These are phyloP conservation scores for Xylariaceae sp. DNA, from an alignment of 2,329 filamentous ascomycete genomes.

Conservation along the genomic window DNA sequence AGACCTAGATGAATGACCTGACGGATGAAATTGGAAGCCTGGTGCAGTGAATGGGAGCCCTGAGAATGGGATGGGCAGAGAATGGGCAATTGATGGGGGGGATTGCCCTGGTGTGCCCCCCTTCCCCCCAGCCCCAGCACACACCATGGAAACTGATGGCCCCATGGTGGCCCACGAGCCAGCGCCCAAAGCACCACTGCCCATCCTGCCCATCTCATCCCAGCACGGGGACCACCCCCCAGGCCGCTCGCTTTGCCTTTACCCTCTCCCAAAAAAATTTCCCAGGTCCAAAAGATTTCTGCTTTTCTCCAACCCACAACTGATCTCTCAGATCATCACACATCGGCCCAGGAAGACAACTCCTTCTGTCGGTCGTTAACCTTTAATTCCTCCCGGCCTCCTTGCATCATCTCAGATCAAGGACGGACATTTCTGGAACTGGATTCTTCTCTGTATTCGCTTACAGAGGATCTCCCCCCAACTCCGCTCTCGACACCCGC, in stretches of 20 bases:
- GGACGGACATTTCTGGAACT: constrained; percentile 17
- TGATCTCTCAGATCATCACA: constrained; percentile 27
- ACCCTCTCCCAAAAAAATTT: constrained; percentile 29
- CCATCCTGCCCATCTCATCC: not conserved
- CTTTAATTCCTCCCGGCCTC: constrained; percentile 15
- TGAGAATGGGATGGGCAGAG: not conserved
- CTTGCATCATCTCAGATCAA: constrained; percentile 19
- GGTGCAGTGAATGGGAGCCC: too few relatives aligned
- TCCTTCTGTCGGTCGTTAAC: constrained; percentile 25
- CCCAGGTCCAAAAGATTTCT: constrained; percentile 25
- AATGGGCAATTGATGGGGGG: not conserved
- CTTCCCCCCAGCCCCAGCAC: not conserved
- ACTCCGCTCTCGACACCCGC: constrained; percentile 15
- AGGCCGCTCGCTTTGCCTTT: constrained; percentile 3
- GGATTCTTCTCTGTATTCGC: constrained; percentile 28
- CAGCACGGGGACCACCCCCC: constrained; percentile 16
- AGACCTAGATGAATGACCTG: too few relatives aligned
- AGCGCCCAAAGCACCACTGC: not conserved
- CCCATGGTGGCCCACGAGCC: not conserved
- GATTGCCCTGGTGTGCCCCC: not conserved
- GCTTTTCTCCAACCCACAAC: constrained; percentile 23
- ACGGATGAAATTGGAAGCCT: too few relatives aligned
- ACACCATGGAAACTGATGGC: not conserved
- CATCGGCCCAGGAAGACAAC: constrained; percentile 23
- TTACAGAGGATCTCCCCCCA: constrained; percentile 26